Evolutionary conservation across 108 stramenopile species (phyloP).

Genomic region (Bacterosira constricta): DNA sequence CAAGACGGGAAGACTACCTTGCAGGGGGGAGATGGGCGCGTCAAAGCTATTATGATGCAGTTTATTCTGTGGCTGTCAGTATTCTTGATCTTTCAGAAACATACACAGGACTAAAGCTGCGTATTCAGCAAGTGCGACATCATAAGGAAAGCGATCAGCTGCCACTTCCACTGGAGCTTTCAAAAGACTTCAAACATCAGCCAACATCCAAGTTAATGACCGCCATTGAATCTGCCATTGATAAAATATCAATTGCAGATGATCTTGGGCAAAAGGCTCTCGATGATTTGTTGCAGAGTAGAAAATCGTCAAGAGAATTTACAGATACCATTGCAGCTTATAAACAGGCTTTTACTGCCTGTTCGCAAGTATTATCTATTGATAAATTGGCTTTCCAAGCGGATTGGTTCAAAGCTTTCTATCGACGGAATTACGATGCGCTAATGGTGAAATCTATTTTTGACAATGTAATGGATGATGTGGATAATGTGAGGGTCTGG

Average conservation of each 20-base stretch:
- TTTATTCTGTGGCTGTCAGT: conserved; percentile 71
- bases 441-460: conserved; percentile 55
- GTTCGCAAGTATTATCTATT: conserved; percentile 64
- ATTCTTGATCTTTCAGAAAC: conserved; percentile 86
- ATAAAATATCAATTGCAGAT: conserved; percentile 62
- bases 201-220: conserved; percentile 46
- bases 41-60: conserved; percentile 89
- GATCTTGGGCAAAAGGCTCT: conserved; percentile 48
- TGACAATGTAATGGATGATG: conserved; percentile 62
- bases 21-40: conserved; percentile 91
- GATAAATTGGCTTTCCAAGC: conserved; percentile 85
- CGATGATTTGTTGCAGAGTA: conserved; percentile 40
- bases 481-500: conserved; percentile 85
- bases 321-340: conserved; percentile 58
- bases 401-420: conserved; percentile 82
- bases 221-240: conserved; percentile 46
- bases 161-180: conserved; percentile 53
- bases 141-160: conserved; percentile 73
- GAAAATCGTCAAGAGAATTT: conserved; percentile 44
- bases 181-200: conserved; percentile 38
- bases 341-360: conserved; percentile 72
- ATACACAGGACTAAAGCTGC: conserved; percentile 79
- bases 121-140: conserved; percentile 80
- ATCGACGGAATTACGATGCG: conserved; percentile 84
- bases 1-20: conserved; percentile 84